Base-by-base conservation (phyloP, 306 rosid species). In the Sophora flavescens region DNA sequence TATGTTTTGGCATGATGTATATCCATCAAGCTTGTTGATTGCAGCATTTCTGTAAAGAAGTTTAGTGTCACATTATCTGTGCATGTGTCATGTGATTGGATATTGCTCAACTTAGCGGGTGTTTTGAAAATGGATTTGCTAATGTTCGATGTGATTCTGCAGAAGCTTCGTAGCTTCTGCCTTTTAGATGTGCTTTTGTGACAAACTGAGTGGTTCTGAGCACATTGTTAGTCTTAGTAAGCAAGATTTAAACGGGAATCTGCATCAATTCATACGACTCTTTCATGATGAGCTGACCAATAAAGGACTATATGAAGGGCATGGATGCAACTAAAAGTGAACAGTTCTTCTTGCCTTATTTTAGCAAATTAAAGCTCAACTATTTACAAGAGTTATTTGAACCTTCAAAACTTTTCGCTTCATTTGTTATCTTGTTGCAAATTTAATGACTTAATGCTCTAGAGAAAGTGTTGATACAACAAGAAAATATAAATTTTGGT, bases 381-480 rank as follows among this genome's bases (percentile, higher is more conserved):
- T 48, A 14, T 47, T 45, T 65, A 18, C 64, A 33, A 22, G 70
- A 45, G 57, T 73, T 66, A 45, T 47, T 68, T 78, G 38, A 62
- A 30, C 41, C 33, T 58, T 8, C 11, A 45, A 13, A 60, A 53
- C 45, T 71, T 72, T 66, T 65, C 47, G 50, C 17, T 62, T 38
- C 14, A 54, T 57, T 57, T 80, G 64, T 74, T 32, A 26, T 51
- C 69, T 66, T 14, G 54, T 68, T 56, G 60, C 28, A 56, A 66
- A 77, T 42, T 66, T 1, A 30, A 15, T 65, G 48, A 54, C 68
- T 66, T 56, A 15, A 44, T 32, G 68, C 51, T 79, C 48, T n/a
- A 63, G 51, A 66, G 65, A 54, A 71, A 71, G 52, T 44, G 44
- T 41, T 71, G 77, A 63, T 42, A 42, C 28, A 54, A 16, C 45